These are phyloP conservation scores for Saturnispora diversa DNA, from an alignment of 805 yeast genomes.

Conservation along the genomic window DNA sequence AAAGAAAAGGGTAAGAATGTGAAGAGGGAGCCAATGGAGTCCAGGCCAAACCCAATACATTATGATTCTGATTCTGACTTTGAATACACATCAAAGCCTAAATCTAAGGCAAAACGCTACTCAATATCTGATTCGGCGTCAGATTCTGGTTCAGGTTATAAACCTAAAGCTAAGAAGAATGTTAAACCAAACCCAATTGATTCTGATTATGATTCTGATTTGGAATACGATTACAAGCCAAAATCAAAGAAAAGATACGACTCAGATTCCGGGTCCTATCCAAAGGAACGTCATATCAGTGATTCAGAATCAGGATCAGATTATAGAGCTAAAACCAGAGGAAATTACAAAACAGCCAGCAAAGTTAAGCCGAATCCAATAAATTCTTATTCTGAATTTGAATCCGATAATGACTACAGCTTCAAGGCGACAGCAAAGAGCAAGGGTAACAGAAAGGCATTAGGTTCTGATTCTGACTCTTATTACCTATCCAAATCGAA, in stretches of 20 bases:
- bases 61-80: conserved; percentile 7
- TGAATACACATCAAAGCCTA: neutral
- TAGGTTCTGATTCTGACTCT: too few relatives aligned
- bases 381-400: too few relatives aligned
- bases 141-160: too few relatives aligned
- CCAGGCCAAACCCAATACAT: neutral
- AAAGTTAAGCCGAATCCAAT: too few relatives aligned
- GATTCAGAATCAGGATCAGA: too few relatives aligned
- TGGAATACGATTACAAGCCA: neutral
- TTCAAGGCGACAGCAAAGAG: too few relatives aligned
- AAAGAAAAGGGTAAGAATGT: neutral
- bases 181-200: neutral
- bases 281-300: neutral
- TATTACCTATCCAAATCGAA: too few relatives aligned
- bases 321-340: too few relatives aligned
- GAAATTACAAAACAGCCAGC: too few relatives aligned
- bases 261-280: neutral
- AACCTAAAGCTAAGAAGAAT: neutral
- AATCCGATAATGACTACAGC: too few relatives aligned
- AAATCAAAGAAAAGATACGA: neutral
- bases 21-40: too few relatives aligned
- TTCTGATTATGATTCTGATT: conserved; percentile 3
- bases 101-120: neutral
- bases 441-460: too few relatives aligned
- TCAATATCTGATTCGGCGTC: neutral